phyloP scores from a whole-genome alignment of 345 rosid genomes.

The Cardamine resedifolia region DNA sequence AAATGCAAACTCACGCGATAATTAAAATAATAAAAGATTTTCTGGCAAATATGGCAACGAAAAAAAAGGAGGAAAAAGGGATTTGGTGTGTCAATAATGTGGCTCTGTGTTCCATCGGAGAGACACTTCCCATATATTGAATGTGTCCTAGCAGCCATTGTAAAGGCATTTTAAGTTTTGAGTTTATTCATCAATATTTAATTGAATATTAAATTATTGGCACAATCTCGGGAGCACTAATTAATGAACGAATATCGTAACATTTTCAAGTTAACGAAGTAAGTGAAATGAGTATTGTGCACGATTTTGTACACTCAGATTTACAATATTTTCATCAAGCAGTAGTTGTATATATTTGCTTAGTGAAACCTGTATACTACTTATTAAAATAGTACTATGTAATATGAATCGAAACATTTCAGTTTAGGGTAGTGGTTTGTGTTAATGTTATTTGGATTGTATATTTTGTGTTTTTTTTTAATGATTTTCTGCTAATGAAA shows the following conservation, averaged over 20 bases:
- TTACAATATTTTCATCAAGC: neutral
- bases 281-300: neutral
- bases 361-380: neutral
- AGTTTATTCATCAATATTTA: slow-evolving; percentile 3
- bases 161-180: slow-evolving; percentile 31
- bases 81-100: too few species aligned
- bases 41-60: too few species aligned
- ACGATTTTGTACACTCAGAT: neutral
- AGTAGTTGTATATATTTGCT: neutral
- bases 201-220: slow-evolving; percentile 4
- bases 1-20: too few species aligned
- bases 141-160: slow-evolving; percentile 25
- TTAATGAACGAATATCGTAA: neutral
- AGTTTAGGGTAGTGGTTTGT: neutral
- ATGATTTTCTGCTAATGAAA: too few species aligned
- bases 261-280: slow-evolving; percentile 6
- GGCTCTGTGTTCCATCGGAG: too few species aligned
- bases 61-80: too few species aligned
- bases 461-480: too few species aligned
- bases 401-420: neutral
- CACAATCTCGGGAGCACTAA: neutral
- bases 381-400: too few species aligned
- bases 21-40: too few species aligned
- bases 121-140: too few species aligned
- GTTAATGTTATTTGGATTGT: neutral